phyloP scores from a whole-genome alignment of 2,329 filamentous ascomycete species.

The Ophiostoma australiae region DNA sequence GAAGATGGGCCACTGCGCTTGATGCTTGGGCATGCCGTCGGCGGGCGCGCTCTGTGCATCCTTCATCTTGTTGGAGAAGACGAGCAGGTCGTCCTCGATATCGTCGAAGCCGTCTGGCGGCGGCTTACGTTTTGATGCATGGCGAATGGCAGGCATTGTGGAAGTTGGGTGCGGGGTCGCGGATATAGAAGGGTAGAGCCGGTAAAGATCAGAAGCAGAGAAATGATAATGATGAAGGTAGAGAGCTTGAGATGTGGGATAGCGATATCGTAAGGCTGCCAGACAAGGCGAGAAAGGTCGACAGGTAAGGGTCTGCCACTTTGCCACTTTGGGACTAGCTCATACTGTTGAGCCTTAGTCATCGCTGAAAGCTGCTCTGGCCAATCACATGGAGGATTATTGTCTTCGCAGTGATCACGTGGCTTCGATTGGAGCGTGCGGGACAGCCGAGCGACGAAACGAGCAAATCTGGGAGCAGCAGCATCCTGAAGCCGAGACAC shows the following conservation, averaged over 20 bases:
- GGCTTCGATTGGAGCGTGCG: constrained; percentile 1
- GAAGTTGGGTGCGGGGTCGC: background rate
- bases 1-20: constrained; percentile 95
- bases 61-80: constrained; percentile 89
- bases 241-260: background rate
- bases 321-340: background rate
- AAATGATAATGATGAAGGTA: no score
- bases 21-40: constrained; percentile 74
- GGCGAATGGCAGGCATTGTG: constrained; percentile 70
- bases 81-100: constrained; percentile 79
- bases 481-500: constrained; percentile 15
- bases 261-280: background rate
- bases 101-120: constrained; percentile 83
- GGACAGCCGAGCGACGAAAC: constrained; percentile 13
- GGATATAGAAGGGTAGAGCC: background rate
- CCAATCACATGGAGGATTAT: constrained; percentile 20
- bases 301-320: background rate
- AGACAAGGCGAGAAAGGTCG: background rate
- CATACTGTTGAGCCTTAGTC: constrained; percentile 6
- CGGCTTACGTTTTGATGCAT: constrained; percentile 70
- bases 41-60: constrained; percentile 87
- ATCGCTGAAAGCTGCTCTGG: background rate
- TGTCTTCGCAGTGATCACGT: constrained; percentile 12
- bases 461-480: constrained; percentile 16
- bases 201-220: background rate